Evolutionary conservation across 2,329 filamentous ascomycete species (phyloP).

Genomic region (Macrophomina pseudophaseolina): DNA sequence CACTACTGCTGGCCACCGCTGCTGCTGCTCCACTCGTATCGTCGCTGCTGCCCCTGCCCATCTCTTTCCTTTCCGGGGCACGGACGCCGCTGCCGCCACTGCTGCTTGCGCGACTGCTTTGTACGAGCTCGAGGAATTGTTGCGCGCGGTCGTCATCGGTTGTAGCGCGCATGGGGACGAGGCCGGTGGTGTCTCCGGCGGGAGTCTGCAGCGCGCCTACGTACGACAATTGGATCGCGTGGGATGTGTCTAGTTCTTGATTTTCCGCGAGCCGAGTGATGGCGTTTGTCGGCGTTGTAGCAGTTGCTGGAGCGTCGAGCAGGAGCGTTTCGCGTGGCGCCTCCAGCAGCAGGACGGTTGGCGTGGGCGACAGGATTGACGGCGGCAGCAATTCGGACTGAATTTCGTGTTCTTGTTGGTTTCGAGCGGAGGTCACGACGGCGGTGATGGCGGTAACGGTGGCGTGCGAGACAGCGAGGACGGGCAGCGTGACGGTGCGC

Average conservation of each 20-base stretch:
- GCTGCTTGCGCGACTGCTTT: neutral
- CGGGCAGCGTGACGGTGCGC: conserved; percentile 14
- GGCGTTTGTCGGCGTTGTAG: neutral
- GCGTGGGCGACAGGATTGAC: neutral
- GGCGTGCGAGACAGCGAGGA: neutral
- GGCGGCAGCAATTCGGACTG: neutral
- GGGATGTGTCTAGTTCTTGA: neutral
- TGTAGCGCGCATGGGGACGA: neutral
- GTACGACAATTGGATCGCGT: neutral
- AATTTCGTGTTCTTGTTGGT: neutral
- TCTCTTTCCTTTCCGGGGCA: conserved; percentile 14
- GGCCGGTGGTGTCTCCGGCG: neutral
- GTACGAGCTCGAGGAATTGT: neutral
- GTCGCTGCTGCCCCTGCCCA: conserved; percentile 6
- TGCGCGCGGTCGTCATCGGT: neutral
- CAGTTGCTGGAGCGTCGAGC: neutral
- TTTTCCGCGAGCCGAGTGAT: neutral
- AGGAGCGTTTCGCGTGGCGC: neutral
- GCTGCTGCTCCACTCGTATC: neutral
- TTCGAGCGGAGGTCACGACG: neutral
- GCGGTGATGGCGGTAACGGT: neutral
- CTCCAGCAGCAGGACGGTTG: neutral
- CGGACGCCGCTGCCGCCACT: neutral
- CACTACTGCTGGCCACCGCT: neutral
- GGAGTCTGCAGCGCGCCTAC: neutral